Evolutionary conservation across 768 basidiomycete species (phyloP), one percentile per base, ranked within the genome.

Genomic region (Coprinellus micaceus): DNA sequence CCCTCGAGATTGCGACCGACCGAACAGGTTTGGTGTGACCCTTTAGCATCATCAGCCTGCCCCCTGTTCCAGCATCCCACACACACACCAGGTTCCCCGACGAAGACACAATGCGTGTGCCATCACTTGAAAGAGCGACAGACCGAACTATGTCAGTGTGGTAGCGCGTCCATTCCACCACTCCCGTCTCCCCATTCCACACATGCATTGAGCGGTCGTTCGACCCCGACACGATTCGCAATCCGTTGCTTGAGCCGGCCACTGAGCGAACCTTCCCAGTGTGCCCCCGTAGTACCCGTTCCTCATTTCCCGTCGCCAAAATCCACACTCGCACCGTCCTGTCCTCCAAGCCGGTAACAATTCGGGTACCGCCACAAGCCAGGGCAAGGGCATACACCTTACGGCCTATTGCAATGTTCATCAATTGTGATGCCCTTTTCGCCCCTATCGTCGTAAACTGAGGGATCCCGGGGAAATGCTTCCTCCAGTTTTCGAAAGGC

Each of bases 111-210:
- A 61, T 41, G 17, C 51, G 49, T 30, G 21, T 48, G 2, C 64
- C 64, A 40, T 67, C 58, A n/a, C 52, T 30, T 6, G 66, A 67
- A 30, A 66, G 59, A 1, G 60, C 57, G 22, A 66, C 61, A 10
- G 63, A 54, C 10, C 17, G 39, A 19, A 68, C 57, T 22, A n/a
- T n/a, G 17, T 39, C 54, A n/a, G 4, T 51, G 52, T 63, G 66
- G 25, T 28, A 6, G 7, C 7, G 6, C 13, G 13, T 13, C 13
- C 33, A 6, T 13, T 33, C 7, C 33, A 6, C 7, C 13, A 30
- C 17, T 5, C 52, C 52, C 39, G 26, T 53, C 2, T 9, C 22
- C 10, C 47, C 63, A 26, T 53, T 22, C 52, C 52, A 41, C 7
- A 53, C 25, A 19, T 33, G 10, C 5, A 52, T 21, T 19, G 33